Evolutionary conservation across 1,284 basidiomycete genomes (phyloP).

Genomic region (Waitea zeae): DNA sequence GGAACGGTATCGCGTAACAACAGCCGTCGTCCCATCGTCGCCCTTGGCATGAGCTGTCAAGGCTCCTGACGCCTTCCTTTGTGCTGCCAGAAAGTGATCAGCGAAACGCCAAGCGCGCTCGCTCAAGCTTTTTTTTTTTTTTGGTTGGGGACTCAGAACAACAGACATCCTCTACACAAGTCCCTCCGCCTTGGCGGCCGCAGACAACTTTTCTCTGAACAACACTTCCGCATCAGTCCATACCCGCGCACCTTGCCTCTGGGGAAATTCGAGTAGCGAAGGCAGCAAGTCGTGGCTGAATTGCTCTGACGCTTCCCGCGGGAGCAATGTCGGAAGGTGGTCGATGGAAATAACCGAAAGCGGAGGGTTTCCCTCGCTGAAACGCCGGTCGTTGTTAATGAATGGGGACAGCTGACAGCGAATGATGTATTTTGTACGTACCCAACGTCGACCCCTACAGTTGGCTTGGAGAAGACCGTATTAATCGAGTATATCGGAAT

Average conservation of each 20-base stretch:
- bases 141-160: too few species aligned
- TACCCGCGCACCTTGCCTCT: conserved; percentile 51
- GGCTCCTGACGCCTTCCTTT: too few species aligned
- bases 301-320: conserved; percentile 92
- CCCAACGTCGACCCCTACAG: conserved; percentile 74
- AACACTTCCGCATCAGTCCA: conserved; percentile 87
- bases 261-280: conserved; percentile 66
- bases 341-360: conserved; percentile 93
- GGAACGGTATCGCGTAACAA: too few species aligned
- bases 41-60: too few species aligned
- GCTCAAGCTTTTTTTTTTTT: too few species aligned
- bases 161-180: too few species aligned
- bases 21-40: too few species aligned
- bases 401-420: neutral
- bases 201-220: conserved; percentile 64
- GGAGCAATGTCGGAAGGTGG: conserved; percentile 90
- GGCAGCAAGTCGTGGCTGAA: conserved; percentile 87
- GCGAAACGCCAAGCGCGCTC: too few species aligned
- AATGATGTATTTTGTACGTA: conserved; percentile 20
- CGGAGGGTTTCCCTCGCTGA: conserved; percentile 38
- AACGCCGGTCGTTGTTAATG: conserved; percentile 1
- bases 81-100: too few species aligned
- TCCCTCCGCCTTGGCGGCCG: conserved; percentile 30
- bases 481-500: conserved; percentile 94
- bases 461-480: conserved; percentile 90